A percentile compares a stretch with the other conserved stretches of the same genome.
Evolutionary conservation across 2,329 filamentous ascomycete species (phyloP).

Genomic region (Lizonia empirigonia): DNA sequence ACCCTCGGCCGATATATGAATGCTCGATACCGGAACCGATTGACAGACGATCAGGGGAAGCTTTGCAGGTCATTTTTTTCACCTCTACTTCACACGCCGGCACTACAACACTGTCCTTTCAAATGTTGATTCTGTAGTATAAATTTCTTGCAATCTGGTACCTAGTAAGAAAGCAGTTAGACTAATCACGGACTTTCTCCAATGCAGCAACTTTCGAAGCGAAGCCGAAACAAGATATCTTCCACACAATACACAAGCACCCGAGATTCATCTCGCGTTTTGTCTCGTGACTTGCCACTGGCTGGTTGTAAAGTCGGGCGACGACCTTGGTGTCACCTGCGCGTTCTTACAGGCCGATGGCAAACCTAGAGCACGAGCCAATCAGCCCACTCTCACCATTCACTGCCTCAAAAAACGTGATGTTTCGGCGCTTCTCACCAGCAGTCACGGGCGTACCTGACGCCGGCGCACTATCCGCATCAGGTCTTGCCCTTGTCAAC

Average conservation of each 20-base stretch:
- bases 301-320: not conserved
- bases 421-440: slow-evolving; percentile 7
- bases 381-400: slow-evolving; percentile 2
- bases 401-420: not conserved
- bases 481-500: not conserved
- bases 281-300: not conserved
- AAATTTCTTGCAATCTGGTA: not conserved
- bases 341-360: no score
- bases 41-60: not conserved
- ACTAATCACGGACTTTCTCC: not conserved
- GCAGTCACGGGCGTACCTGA: slow-evolving; percentile 8
- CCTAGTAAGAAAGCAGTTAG: not conserved
- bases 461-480: not conserved
- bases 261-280: no score
- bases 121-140: no score
- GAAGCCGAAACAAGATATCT: no score
- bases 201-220: no score
- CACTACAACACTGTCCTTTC: no score
- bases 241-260: no score
- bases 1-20: not conserved
- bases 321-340: not conserved
- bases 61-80: not conserved
- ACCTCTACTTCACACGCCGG: no score
- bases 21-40: not conserved
- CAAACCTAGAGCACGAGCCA: slow-evolving; percentile 1